Conservation (phyloP, 768 basidiomycete genomes). For the Rhodotorula graminis region DNA sequence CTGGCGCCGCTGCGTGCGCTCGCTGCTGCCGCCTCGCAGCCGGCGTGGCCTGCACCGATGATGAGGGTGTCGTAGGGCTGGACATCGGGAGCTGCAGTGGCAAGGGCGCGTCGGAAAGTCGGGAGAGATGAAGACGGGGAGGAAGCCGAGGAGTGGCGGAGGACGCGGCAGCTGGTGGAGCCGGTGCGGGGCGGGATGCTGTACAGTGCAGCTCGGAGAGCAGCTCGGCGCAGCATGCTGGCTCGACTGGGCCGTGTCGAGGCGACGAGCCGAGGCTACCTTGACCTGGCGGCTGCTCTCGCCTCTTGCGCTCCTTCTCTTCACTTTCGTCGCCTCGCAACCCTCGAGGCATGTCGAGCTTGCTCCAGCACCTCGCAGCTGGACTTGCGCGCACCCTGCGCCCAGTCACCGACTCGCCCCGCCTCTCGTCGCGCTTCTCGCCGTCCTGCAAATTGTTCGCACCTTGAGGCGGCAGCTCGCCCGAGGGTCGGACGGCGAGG, state of each 20-base stretch:
- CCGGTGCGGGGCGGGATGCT: conserved; percentile 15
- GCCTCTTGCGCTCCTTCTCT: background rate
- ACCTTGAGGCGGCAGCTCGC: too few relatives aligned
- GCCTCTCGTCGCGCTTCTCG: too few relatives aligned
- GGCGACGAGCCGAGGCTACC: background rate
- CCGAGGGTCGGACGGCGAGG: too few relatives aligned
- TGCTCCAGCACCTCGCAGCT: background rate
- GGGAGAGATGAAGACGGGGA: background rate
- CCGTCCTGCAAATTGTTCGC: background rate
- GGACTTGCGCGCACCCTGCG: too few relatives aligned
- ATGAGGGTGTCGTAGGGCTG: conserved; percentile 50
- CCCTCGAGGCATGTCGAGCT: too few relatives aligned
- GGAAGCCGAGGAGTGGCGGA: background rate
- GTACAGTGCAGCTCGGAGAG: conserved; percentile 18
- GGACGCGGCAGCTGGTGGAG: conserved; percentile 8
- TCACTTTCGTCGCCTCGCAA: background rate
- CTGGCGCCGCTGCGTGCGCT: conserved; percentile 75
- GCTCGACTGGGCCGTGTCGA: background rate
- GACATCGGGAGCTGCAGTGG: background rate
- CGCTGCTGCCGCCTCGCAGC: conserved; percentile 84
- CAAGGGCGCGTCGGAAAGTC: background rate
- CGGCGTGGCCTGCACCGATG: conserved; percentile 88
- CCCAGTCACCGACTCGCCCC: too few relatives aligned
- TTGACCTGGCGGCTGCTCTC: background rate
- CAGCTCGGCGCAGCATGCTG: conserved; percentile 3